These are phyloP conservation scores for Cardamine chenopodiifolia DNA, from an alignment of 345 rosid genomes.

Conservation along the genomic window DNA sequence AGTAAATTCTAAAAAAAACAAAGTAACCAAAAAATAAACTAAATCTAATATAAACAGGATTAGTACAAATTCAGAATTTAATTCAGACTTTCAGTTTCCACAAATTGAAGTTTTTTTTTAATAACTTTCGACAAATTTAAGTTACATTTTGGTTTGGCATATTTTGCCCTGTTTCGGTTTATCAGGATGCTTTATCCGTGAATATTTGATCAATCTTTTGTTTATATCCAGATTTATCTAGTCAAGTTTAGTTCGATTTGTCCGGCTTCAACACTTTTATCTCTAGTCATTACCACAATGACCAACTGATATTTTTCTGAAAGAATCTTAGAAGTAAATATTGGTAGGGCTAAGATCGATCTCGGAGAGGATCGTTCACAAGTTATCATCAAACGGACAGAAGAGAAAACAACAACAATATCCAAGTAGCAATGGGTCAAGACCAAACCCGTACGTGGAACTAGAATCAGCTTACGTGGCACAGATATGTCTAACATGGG, in stretches of 20 bases:
- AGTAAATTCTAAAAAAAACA: too few species aligned
- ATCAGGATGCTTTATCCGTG: background rate
- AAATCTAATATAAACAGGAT: too few species aligned
- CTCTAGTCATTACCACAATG: background rate
- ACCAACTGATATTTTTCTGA: background rate
- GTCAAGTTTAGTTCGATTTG: too few species aligned
- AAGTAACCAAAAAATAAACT: too few species aligned
- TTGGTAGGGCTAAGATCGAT: conserved; percentile 83
- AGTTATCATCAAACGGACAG: conserved; percentile 58
- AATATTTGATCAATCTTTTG: background rate
- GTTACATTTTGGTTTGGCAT: background rate
- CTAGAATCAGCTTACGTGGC: conserved; percentile 90
- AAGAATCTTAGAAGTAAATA: conserved; percentile 81
- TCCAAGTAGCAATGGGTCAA: conserved; percentile 44
- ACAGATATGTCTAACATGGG: conserved; percentile 94
- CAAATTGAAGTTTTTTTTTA: too few species aligned
- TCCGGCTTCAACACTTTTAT: too few species aligned
- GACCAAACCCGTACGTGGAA: conserved; percentile 84
- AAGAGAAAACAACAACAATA: conserved; percentile 41
- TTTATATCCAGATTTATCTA: too few species aligned
- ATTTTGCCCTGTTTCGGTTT: background rate
- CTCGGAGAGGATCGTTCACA: conserved; percentile 86
- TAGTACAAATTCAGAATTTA: too few species aligned
- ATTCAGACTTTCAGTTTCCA: too few species aligned
- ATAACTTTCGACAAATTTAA: too few species aligned